phyloP scores from a whole-genome alignment of 176 grass and related monocot genomes.

The Cenchrus purpureus region DNA sequence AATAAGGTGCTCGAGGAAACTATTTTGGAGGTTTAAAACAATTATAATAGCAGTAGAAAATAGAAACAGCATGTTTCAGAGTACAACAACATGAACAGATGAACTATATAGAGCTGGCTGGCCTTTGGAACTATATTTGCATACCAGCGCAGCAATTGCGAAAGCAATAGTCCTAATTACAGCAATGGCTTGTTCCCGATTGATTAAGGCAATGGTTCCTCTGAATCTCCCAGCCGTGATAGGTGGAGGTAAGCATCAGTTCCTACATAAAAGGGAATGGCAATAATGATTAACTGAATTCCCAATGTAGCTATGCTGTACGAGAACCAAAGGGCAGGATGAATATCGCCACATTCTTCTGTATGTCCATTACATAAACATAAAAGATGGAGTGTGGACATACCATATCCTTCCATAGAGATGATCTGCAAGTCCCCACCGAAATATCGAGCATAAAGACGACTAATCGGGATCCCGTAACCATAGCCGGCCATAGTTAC shows the following conservation, averaged over 20 bases:
- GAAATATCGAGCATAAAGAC: slow-evolving; percentile 96
- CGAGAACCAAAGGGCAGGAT: slow-evolving; percentile 12
- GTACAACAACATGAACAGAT: slow-evolving; percentile 18
- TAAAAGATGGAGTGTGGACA: slow-evolving; percentile 21
- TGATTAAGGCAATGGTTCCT: slow-evolving; percentile 83
- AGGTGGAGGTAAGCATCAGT: slow-evolving; percentile 97
- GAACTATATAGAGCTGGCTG: slow-evolving; percentile 42
- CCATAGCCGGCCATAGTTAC: slow-evolving; percentile 95
- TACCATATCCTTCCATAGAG: slow-evolving; percentile 99
- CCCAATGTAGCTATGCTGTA: background rate
- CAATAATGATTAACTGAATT: slow-evolving; percentile 6
- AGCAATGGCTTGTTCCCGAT: slow-evolving; percentile 44
- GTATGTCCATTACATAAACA: background rate
- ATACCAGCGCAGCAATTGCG: slow-evolving; percentile 41
- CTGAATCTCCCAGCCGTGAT: slow-evolving; percentile 88
- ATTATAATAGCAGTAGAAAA: background rate
- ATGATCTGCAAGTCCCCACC: slow-evolving; percentile 96
- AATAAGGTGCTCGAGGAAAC: background rate
- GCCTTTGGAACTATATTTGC: slow-evolving; percentile 48
- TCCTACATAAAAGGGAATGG: slow-evolving; percentile 49
- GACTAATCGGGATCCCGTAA: slow-evolving; percentile 87
- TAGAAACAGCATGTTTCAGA: slow-evolving; percentile 1
- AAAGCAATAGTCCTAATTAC: slow-evolving; percentile 43
- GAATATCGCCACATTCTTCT: slow-evolving; percentile 14
- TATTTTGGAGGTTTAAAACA: background rate